These are phyloP conservation scores for Rosa chinensis DNA, from an alignment of 306 rosid genomes.

Conservation along the genomic window DNA sequence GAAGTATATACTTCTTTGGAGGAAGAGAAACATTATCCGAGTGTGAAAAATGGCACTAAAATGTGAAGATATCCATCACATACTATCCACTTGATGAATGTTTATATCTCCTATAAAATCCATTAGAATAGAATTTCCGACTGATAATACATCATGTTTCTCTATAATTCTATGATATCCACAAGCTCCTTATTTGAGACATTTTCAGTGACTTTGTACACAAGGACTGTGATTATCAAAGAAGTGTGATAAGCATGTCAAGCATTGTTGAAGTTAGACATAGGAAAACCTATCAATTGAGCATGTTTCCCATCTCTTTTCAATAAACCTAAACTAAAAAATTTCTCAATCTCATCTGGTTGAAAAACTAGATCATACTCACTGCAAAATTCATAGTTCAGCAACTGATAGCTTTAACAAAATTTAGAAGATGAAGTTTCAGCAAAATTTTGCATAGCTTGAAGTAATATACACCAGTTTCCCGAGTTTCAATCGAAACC, in stretches of 20 bases:
- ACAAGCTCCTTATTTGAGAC: not conserved
- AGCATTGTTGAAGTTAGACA: not conserved
- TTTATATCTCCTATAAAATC: not conserved
- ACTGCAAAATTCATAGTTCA: not conserved
- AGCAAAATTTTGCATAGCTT: not conserved
- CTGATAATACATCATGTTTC: not conserved
- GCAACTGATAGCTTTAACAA: not conserved
- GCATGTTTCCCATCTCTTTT: not conserved
- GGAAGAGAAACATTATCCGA: not conserved
- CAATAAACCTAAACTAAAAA: not conserved
- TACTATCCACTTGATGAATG: not conserved
- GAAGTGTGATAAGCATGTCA: constrained; percentile 13
- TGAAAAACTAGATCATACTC: not conserved
- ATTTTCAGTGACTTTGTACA: not conserved
- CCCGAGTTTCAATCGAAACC: not conserved
- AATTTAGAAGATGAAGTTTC: not conserved
- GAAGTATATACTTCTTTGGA: not conserved
- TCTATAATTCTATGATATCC: not conserved
- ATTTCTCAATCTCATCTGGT: not conserved
- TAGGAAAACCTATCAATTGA: not conserved
- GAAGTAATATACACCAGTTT: not conserved
- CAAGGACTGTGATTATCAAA: not conserved
- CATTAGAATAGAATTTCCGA: not conserved
- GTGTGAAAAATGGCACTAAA: not conserved
- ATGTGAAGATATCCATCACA: not conserved